Evolutionary conservation across 1,284 basidiomycete species (phyloP).

Genomic region (Tylopilus sp.): DNA sequence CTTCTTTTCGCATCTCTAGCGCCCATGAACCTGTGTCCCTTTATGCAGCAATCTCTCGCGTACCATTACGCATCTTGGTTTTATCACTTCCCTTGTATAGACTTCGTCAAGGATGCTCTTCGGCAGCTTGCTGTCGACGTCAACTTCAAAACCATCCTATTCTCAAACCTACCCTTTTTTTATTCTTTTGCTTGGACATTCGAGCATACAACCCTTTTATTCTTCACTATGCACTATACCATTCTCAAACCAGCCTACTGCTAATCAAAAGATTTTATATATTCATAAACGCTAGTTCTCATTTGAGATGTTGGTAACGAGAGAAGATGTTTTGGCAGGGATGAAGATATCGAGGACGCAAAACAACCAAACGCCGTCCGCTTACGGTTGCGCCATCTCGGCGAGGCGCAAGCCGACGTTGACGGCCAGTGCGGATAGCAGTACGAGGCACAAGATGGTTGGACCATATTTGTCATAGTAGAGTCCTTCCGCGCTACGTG

Average conservation of each 20-base stretch:
- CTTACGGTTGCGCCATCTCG: conserved; percentile 36
- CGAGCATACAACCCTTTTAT: conserved; percentile 21
- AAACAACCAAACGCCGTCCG: neutral
- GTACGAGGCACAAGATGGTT: conserved; percentile 64
- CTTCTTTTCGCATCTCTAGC: neutral
- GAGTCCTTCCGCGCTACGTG: conserved; percentile 69
- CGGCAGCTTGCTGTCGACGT: conserved; percentile 19
- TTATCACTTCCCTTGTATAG: conserved; percentile 16
- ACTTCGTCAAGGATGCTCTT: conserved; percentile 20
- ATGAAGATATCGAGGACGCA: neutral
- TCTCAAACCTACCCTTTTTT: conserved; percentile 1
- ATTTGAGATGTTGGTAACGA: neutral
- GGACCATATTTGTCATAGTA: conserved; percentile 91
- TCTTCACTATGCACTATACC: conserved; percentile 24
- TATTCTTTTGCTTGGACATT: conserved; percentile 17
- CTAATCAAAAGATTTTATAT: conserved; percentile 27
- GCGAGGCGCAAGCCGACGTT: conserved; percentile 65
- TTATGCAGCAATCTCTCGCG: conserved; percentile 10
- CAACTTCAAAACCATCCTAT: conserved; percentile 8
- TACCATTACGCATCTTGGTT: conserved; percentile 20
- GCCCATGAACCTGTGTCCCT: conserved; percentile 8
- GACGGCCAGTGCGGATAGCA: conserved; percentile 68
- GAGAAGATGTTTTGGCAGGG: neutral
- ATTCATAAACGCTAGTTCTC: conserved; percentile 2
- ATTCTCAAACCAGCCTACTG: conserved; percentile 12